Conservation (phyloP, 257 asterid species). For the Rubia yunnanensis region DNA sequence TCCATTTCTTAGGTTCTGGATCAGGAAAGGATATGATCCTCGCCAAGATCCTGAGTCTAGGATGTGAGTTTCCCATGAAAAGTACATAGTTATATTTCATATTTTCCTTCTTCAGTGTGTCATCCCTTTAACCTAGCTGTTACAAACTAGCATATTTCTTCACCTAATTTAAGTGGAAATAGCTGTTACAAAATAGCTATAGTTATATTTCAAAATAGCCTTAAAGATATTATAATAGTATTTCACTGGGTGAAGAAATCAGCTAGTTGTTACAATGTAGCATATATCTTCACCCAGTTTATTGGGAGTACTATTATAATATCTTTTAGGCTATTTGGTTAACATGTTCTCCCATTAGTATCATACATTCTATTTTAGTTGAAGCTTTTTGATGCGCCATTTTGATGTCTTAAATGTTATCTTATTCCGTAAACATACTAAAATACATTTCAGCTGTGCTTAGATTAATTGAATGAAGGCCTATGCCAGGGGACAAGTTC, state of each 20-base stretch:
- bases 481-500: neutral
- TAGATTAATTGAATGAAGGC: neutral
- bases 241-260: no score
- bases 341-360: neutral
- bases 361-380: neutral
- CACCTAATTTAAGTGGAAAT: no score
- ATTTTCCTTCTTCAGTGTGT: neutral
- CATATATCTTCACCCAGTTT: neutral
- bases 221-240: no score
- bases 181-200: no score
- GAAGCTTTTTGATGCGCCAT: neutral
- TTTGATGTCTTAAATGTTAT: neutral
- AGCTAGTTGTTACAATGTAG: neutral
- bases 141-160: neutral
- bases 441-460: neutral
- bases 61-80: constrained; percentile 40
- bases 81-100: neutral
- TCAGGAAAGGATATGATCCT: constrained; percentile 95
- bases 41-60: constrained; percentile 94
- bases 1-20: constrained; percentile 82
- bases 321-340: neutral
- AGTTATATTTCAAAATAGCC: no score
- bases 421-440: neutral
- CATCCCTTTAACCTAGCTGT: constrained; percentile 1
- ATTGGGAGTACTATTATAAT: neutral